Percentiles rank a stretch among this genome's conserved stretches.
These are phyloP conservation scores for Pelargonium cotyledonis DNA, from an alignment of 441 rosid genomes.

Conservation along the genomic window DNA sequence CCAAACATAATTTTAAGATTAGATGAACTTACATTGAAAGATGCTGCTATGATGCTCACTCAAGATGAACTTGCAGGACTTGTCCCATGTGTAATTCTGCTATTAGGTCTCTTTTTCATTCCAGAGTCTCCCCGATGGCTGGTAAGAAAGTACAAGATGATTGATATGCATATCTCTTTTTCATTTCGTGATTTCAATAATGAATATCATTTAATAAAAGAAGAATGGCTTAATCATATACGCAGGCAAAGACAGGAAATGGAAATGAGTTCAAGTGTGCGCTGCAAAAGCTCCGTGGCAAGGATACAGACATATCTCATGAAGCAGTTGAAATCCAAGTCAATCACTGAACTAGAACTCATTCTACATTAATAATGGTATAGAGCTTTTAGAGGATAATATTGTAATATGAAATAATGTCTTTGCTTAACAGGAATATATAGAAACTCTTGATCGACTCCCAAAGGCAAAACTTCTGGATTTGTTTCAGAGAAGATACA, in stretches of 20 bases:
- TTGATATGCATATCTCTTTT: background rate
- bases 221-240: slow-evolving; percentile 2
- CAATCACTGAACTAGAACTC: background rate
- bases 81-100: slow-evolving; percentile 57
- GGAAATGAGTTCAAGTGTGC: slow-evolving; percentile 61
- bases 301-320: slow-evolving; percentile 54
- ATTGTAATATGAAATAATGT: background rate
- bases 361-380: slow-evolving; percentile 9
- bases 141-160: slow-evolving; percentile 30
- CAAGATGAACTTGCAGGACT: slow-evolving; percentile 46
- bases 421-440: slow-evolving; percentile 58
- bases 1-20: too few relatives aligned
- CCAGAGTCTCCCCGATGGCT: slow-evolving; percentile 97
- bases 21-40: background rate
- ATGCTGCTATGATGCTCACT: too few relatives aligned
- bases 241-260: slow-evolving; percentile 69
- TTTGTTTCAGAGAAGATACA: slow-evolving; percentile 78
- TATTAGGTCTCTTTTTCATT: slow-evolving; percentile 59
- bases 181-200: background rate
- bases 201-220: slow-evolving; percentile 14
- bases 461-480: slow-evolving; percentile 73
- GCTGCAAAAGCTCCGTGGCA: slow-evolving; percentile 73
- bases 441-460: slow-evolving; percentile 65
- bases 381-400: slow-evolving; percentile 13
- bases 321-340: slow-evolving; percentile 80